Percentiles rank a stretch among this genome's conserved stretches.
These are phyloP conservation scores for Pyrenula massariospora DNA, from an alignment of 495 filamentous ascomycete genomes.

Conservation along the genomic window DNA sequence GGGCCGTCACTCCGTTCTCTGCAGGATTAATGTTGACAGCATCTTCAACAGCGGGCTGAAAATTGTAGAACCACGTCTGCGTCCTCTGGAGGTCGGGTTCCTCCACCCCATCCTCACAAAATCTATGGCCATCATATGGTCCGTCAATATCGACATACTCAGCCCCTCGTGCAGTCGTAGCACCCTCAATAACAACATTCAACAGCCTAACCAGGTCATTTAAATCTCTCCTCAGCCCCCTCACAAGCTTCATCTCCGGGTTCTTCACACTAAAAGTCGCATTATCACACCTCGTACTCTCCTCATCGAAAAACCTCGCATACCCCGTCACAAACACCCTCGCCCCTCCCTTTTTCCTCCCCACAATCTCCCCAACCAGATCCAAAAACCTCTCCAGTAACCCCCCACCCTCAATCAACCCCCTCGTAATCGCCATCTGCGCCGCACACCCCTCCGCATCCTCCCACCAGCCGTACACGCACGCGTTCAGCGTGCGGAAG, in stretches of 20 bases:
- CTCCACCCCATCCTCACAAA: conserved; percentile 29
- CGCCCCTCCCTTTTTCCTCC: conserved; percentile 25
- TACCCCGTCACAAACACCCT: conserved; percentile 32
- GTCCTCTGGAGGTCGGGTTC: conserved; percentile 26
- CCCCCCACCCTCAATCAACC: conserved; percentile 11
- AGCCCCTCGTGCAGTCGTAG: conserved; percentile 3
- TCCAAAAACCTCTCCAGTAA: conserved; percentile 21
- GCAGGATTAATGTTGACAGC: background rate
- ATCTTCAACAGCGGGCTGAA: background rate
- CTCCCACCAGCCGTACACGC: conserved; percentile 19
- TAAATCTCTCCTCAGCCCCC: conserved; percentile 14
- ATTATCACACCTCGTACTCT: conserved; percentile 29
- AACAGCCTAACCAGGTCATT: conserved; percentile 25
- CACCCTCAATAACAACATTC: conserved; percentile 20
- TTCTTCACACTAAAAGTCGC: conserved; percentile 11
- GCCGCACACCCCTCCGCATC: conserved; percentile 17
- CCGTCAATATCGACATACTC: conserved; percentile 31
- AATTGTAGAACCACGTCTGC: conserved; percentile 34
- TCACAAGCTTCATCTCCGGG: background rate
- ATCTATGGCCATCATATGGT: conserved; percentile 31
- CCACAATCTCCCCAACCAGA: conserved; percentile 25
- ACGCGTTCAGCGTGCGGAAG: conserved; percentile 32
- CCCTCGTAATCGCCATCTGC: conserved; percentile 23
- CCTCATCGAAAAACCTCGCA: conserved; percentile 34
- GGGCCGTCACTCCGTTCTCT: background rate